A percentile compares a stretch with the other conserved stretches of the same genome.
These are phyloP conservation scores for Asterochloris sp. DNA, from an alignment of 139 green algal species.

Conservation along the genomic window DNA sequence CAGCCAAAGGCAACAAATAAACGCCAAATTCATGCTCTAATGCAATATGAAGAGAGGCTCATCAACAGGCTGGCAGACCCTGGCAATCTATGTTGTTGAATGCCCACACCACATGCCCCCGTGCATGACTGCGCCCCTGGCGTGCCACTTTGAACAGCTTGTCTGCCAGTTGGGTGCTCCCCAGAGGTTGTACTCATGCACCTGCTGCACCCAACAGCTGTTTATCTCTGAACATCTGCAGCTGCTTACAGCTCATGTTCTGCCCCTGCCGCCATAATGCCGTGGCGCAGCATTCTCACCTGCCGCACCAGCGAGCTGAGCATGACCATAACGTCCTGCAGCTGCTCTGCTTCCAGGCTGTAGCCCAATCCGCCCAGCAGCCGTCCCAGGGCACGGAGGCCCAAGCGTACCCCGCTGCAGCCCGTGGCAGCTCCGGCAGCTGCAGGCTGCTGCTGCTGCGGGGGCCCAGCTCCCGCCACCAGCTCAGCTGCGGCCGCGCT, in stretches of 20 bases:
- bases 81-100: too few species aligned
- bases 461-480: neutral
- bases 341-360: neutral
- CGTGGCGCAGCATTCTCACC: neutral
- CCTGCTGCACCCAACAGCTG: neutral
- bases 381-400: too few species aligned
- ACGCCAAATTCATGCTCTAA: neutral
- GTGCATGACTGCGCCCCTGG: neutral
- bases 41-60: too few species aligned
- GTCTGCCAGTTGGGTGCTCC: neutral
- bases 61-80: too few species aligned
- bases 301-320: conserved; percentile 3
- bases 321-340: neutral
- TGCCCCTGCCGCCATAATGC: neutral
- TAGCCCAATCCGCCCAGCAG: too few species aligned
- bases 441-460: neutral
- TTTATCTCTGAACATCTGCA: neutral
- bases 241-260: neutral
- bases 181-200: neutral
- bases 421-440: neutral
- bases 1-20: neutral
- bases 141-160: neutral
- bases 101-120: too few species aligned
- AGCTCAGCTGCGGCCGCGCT: neutral
- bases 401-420: neutral